Evolutionary conservation across 805 yeast genomes (phyloP).

Genomic region (Tetrapisispora fleetii): DNA sequence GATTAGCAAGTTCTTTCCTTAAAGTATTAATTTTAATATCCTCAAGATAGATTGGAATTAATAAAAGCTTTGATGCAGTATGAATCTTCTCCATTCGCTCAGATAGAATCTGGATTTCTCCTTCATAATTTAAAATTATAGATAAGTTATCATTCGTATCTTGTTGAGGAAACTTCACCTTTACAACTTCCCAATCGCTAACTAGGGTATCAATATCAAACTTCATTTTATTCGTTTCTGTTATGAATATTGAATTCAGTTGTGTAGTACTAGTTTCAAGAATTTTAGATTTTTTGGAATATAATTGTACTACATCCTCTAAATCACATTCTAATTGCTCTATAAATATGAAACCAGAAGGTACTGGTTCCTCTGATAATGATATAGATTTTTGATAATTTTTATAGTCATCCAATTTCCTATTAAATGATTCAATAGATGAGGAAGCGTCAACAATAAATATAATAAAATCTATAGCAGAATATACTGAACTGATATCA

Average conservation of each 20-base stretch:
- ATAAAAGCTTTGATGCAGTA: slow-evolving; percentile 27
- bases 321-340: slow-evolving; percentile 49
- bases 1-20: slow-evolving; percentile 5
- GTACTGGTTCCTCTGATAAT: slow-evolving; percentile 20
- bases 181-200: slow-evolving; percentile 40
- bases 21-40: slow-evolving; percentile 7
- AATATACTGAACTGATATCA: neutral
- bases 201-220: slow-evolving; percentile 26
- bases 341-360: slow-evolving; percentile 44
- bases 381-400: neutral
- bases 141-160: neutral
- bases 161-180: slow-evolving; percentile 29
- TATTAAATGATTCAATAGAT: neutral
- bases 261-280: slow-evolving; percentile 37
- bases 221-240: slow-evolving; percentile 32
- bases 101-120: slow-evolving; percentile 7
- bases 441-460: neutral
- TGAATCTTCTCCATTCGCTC: slow-evolving; percentile 17
- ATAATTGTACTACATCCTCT: slow-evolving; percentile 28
- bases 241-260: slow-evolving; percentile 27
- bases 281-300: slow-evolving; percentile 27
- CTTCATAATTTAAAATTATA: neutral
- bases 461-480: neutral
- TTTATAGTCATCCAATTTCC: neutral
- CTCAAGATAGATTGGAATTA: slow-evolving; percentile 17